Base-by-base conservation (phyloP, 176 grass and related monocot species). In the maize (Zea mays) region DNA sequence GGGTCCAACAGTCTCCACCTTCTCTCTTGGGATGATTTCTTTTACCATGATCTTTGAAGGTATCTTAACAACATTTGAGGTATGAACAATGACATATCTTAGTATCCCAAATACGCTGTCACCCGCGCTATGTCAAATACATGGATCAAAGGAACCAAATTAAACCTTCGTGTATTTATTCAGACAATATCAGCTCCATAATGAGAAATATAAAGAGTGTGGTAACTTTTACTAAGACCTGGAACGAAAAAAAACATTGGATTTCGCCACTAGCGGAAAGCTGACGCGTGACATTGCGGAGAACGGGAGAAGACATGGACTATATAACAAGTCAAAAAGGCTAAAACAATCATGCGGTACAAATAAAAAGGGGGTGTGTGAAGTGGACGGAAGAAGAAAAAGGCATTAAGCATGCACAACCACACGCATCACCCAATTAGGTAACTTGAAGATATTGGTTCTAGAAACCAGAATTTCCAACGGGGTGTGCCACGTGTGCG, bases 301-400 rank as follows among this genome's bases (percentile, higher is more conserved):
- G n/a, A 58, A 58, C 19, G 8, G 54, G 55, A 58, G 8, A 21
- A 58, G 52, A 54, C 15, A 35, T 2, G 21, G 41, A 36, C 37
- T 10, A 61, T 10, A 61, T 13, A 62, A 74, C 2, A 58, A 40
- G 51, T 69, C 62, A 83, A 83, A 59, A 67, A 68, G 50, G 71
- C 64, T 39, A 75, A 83, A 75, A 67, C 39, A 83, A 83, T 49
- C 81, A 59, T 7, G 81, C 47, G 75, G 50, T 58, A 75, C 72
- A 63, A 83, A 27, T 27, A 27, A 27, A 83, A 80, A 68, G 27
- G 0, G 27, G 27, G 27, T 27, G 27, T 27, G 27, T 27, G 27
- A 27, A 27, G 27, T 27, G 27, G 27, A 27, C 27, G 27, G 27
- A 27, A 27, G 27, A 27, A 27, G 27, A 27, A 27, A 27, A 27